A percentile compares a stretch with the other conserved stretches of the same genome.
Evolutionary conservation across 1,284 basidiomycete species (phyloP).

Genomic region (Cronartium quercuum): DNA sequence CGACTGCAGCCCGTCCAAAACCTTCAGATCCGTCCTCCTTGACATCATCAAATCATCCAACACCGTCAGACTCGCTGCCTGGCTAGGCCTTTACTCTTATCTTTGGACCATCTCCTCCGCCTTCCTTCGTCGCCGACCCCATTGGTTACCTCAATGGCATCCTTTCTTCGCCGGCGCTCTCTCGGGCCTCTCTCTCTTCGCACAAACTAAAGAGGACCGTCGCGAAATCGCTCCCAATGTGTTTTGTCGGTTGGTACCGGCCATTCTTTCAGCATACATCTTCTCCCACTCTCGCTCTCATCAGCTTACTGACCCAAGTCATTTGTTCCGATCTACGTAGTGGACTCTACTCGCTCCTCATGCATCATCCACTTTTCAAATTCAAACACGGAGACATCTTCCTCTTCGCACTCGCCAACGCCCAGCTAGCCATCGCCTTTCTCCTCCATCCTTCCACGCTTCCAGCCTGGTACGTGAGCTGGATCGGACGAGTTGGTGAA

Average conservation of each 20-base stretch:
- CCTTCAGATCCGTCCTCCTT: not conserved
- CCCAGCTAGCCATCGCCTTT: slow-evolving; percentile 18
- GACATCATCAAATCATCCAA: slow-evolving; percentile 12
- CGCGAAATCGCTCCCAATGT: slow-evolving; percentile 34
- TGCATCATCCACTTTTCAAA: slow-evolving; percentile 14
- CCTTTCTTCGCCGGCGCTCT: slow-evolving; percentile 28
- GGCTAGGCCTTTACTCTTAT: slow-evolving; percentile 15
- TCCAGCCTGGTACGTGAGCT: slow-evolving; percentile 28
- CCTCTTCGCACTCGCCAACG: slow-evolving; percentile 22
- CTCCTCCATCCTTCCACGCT: slow-evolving; percentile 18
- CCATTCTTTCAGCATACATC: not conserved
- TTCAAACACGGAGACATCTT: slow-evolving; percentile 24
- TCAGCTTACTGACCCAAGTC: not conserved
- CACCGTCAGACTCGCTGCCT: slow-evolving; percentile 22
- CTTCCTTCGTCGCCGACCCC: slow-evolving; percentile 8
- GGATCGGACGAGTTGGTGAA: slow-evolving; percentile 22
- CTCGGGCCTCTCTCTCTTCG: slow-evolving; percentile 31
- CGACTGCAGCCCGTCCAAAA: not conserved
- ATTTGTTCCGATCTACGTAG: slow-evolving; percentile 5
- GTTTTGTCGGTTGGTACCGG: slow-evolving; percentile 29
- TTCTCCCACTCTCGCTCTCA: not conserved
- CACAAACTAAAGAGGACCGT: slow-evolving; percentile 18
- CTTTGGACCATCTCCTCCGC: slow-evolving; percentile 30
- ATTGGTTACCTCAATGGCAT: slow-evolving; percentile 16
- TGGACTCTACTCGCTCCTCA: slow-evolving; percentile 22